These are phyloP conservation scores for Raphanus hybrid DNA, from an alignment of 441 rosid genomes.

Conservation along the genomic window DNA sequence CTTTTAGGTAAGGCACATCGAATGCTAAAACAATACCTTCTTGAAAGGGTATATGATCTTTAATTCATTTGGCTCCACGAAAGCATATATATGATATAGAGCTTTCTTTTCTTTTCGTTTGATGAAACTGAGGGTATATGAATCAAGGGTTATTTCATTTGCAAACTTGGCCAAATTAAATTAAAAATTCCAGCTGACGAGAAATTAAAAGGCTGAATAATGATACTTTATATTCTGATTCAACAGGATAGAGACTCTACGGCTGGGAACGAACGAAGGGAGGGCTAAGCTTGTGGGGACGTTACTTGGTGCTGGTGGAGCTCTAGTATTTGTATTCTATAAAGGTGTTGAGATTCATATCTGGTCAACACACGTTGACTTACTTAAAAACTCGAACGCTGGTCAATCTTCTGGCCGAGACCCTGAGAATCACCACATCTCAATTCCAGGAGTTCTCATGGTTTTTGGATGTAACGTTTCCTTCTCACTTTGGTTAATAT, in stretches of 20 bases:
- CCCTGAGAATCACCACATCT: constrained; percentile 26
- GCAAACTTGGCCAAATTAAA: no score
- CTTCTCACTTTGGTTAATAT: constrained; percentile 52
- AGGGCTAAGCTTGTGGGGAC: constrained; percentile 68
- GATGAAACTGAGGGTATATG: background rate
- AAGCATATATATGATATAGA: background rate
- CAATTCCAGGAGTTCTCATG: constrained; percentile 46
- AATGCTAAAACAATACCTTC: background rate
- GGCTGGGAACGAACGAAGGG: constrained; percentile 47
- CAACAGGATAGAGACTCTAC: constrained; percentile 53
- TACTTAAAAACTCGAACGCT: constrained; percentile 36
- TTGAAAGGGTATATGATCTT: background rate
- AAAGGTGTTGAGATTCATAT: constrained; percentile 53
- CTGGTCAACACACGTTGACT: constrained; percentile 56
- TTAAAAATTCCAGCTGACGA: no score
- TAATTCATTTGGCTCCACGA: constrained; percentile 11
- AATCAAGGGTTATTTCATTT: no score
- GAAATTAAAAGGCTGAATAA: no score
- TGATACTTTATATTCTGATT: no score
- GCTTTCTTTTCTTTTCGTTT: background rate
- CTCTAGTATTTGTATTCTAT: constrained; percentile 61
- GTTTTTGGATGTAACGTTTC: constrained; percentile 51
- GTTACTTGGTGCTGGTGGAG: constrained; percentile 60
- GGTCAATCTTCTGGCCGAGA: constrained; percentile 1
- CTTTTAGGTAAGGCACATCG: constrained; percentile 44